A percentile compares a stretch with the other conserved stretches of the same genome.
Evolutionary conservation across 805 yeast species (phyloP).

Genomic region (Kodamaea neixiangensis): DNA sequence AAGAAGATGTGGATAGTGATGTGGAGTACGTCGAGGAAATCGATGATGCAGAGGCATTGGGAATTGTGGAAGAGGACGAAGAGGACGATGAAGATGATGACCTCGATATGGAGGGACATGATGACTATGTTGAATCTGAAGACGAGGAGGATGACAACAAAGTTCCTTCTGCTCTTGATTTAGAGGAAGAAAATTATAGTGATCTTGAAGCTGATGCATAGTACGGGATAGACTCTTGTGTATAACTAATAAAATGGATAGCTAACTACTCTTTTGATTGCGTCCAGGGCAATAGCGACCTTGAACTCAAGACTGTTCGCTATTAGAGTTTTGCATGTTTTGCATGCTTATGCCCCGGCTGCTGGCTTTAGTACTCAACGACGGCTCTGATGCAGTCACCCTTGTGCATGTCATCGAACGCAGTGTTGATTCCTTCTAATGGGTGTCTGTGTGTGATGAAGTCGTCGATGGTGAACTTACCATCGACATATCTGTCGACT

Average conservation of each 20-base stretch:
- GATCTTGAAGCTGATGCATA: slow-evolving; percentile 19
- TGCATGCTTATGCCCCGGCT: not conserved
- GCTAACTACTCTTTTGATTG: not conserved
- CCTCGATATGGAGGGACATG: slow-evolving; percentile 16
- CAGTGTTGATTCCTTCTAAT: slow-evolving; percentile 76
- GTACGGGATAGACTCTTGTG: slow-evolving; percentile 9
- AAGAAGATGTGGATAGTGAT: slow-evolving; percentile 44
- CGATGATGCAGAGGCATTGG: slow-evolving; percentile 46
- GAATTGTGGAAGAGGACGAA: slow-evolving; percentile 19
- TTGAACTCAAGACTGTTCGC: not conserved
- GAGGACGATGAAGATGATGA: slow-evolving; percentile 20
- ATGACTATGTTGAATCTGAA: slow-evolving; percentile 21
- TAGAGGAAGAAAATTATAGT: slow-evolving; percentile 23
- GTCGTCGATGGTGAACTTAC: slow-evolving; percentile 86
- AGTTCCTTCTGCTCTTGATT: slow-evolving; percentile 18
- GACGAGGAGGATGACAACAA: slow-evolving; percentile 26
- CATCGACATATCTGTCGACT: slow-evolving; percentile 81
- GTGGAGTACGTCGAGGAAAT: slow-evolving; percentile 76
- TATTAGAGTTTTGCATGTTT: not conserved
- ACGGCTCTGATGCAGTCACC: slow-evolving; percentile 97
- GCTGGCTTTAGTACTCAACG: slow-evolving; percentile 43
- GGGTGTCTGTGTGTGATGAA: slow-evolving; percentile 89
- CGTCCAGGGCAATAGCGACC: not conserved
- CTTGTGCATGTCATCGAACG: slow-evolving; percentile 91
- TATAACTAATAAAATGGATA: not conserved